Evolutionary conservation across 805 yeast genomes (phyloP).

Genomic region (Kregervanrija pseudodelftensis): DNA sequence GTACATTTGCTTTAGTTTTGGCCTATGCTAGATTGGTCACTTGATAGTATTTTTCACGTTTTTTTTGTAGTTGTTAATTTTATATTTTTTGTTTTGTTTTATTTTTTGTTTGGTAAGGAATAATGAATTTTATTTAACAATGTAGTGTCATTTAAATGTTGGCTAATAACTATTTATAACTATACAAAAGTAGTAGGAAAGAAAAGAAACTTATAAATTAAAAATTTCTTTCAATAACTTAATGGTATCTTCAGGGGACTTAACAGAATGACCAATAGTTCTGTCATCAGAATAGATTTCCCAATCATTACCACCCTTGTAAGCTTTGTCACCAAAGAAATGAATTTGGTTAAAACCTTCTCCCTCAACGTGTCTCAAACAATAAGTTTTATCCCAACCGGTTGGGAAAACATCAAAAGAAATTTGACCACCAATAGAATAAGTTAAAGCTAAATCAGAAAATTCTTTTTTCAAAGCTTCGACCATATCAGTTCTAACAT

Average conservation of each 20-base stretch:
- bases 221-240: constrained; percentile 79
- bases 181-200: too few relatives aligned
- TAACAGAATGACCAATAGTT: constrained; percentile 94
- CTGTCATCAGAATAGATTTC: constrained; percentile 90
- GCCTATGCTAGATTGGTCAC: constrained; percentile 75
- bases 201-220: constrained; percentile 31
- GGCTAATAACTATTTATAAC: background rate
- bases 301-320: constrained; percentile 97
- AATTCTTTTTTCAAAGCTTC: constrained; percentile 76
- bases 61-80: background rate
- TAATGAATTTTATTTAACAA: background rate
- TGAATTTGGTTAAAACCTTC: constrained; percentile 86
- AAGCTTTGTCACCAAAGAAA: constrained; percentile 98
- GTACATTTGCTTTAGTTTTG: constrained; percentile 89
- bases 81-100: background rate
- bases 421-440: constrained; percentile 98
- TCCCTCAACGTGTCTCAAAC: constrained; percentile 81
- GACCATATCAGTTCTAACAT: constrained; percentile 81
- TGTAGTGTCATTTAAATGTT: background rate
- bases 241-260: constrained; percentile 83
- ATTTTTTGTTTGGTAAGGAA: background rate
- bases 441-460: constrained; percentile 79
- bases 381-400: constrained; percentile 99
- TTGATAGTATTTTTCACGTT: constrained; percentile 5
- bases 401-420: constrained; percentile 99